Percentiles rank a stretch among this genome's conserved stretches.
These are phyloP conservation scores for Ustilaginoidea virens DNA, from an alignment of 2,329 filamentous ascomycete species.

Conservation along the genomic window DNA sequence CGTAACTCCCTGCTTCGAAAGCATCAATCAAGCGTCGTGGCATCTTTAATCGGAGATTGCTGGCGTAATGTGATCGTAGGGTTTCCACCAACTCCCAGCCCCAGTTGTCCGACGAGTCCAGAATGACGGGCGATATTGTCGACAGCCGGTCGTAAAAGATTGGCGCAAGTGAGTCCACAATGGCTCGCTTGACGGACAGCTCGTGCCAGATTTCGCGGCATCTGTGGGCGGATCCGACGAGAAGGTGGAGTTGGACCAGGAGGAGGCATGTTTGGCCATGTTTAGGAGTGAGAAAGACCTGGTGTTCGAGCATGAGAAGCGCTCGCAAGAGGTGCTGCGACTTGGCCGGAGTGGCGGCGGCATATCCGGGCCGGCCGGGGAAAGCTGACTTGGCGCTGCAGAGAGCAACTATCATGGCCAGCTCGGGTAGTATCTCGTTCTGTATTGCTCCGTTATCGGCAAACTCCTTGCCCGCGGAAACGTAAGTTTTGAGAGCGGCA, in stretches of 20 bases:
- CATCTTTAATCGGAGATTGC: slow-evolving; percentile 30
- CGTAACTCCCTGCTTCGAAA: slow-evolving; percentile 34
- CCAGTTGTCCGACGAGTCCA: slow-evolving; percentile 16
- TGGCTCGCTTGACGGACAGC: slow-evolving; percentile 39
- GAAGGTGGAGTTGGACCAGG: slow-evolving; percentile 34
- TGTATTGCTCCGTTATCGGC: slow-evolving; percentile 2
- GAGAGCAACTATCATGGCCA: slow-evolving; percentile 19
- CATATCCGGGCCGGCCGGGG: slow-evolving; percentile 3
- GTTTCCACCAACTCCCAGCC: slow-evolving; percentile 24
- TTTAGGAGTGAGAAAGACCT: slow-evolving; percentile 27
- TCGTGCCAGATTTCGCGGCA: slow-evolving; percentile 33
- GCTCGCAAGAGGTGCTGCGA: slow-evolving; percentile 29
- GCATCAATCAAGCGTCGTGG: slow-evolving; percentile 26
- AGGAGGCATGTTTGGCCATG: slow-evolving; percentile 32
- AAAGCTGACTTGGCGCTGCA: slow-evolving; percentile 18
- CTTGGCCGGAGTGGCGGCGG: slow-evolving; percentile 7
- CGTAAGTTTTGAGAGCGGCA: slow-evolving; percentile 9
- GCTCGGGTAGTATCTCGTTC: slow-evolving; percentile 14
- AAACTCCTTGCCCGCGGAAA: slow-evolving; percentile 2
- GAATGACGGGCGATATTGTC: slow-evolving; percentile 28
- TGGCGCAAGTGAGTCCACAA: slow-evolving; percentile 39
- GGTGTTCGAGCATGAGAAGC: slow-evolving; percentile 31
- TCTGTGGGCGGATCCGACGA: slow-evolving; percentile 31
- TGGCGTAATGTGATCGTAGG: slow-evolving; percentile 28
- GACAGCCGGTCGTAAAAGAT: slow-evolving; percentile 41